A percentile compares a stretch with the other conserved stretches of the same genome.
Conservation (phyloP, 805 yeast species). For the Yarrowia sp. region DNA sequence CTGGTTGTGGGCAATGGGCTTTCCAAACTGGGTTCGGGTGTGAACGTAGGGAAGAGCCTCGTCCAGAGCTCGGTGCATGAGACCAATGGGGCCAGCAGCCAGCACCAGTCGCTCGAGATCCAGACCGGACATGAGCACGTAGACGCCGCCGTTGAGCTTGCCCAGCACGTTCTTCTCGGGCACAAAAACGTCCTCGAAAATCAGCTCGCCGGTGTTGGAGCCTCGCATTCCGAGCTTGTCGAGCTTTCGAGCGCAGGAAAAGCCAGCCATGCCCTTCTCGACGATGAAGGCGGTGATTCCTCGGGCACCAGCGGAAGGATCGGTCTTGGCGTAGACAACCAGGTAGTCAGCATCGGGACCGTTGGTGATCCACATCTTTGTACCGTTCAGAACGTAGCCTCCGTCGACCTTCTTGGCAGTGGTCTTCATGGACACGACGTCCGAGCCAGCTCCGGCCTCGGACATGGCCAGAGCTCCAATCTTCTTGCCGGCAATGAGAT, state of each 20-base stretch:
- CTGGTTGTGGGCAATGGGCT: slow-evolving; percentile 37
- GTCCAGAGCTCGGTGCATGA: slow-evolving; percentile 37
- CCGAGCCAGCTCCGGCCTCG: slow-evolving; percentile 38
- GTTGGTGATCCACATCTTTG: slow-evolving; percentile 39
- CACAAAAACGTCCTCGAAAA: slow-evolving; percentile 37
- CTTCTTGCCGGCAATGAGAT: slow-evolving; percentile 34
- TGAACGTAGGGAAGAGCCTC: slow-evolving; percentile 38
- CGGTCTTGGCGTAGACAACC: slow-evolving; percentile 38
- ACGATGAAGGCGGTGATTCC: slow-evolving; percentile 38
- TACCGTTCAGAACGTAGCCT: slow-evolving; percentile 35
- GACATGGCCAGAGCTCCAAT: slow-evolving; percentile 39
- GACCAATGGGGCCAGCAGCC: slow-evolving; percentile 37
- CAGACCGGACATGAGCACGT: slow-evolving; percentile 37
- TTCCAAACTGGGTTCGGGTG: slow-evolving; percentile 36
- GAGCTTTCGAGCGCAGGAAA: slow-evolving; percentile 36
- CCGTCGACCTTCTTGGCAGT: slow-evolving; percentile 34
- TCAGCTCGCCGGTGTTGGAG: slow-evolving; percentile 38
- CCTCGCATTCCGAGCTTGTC: slow-evolving; percentile 40
- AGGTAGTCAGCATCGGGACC: slow-evolving; percentile 38
- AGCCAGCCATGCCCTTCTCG: slow-evolving; percentile 35
- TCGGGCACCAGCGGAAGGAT: slow-evolving; percentile 35
- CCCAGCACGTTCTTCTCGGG: slow-evolving; percentile 38
- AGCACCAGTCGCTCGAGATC: slow-evolving; percentile 37
- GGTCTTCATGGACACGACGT: slow-evolving; percentile 37
- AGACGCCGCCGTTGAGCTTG: slow-evolving; percentile 35